Evolutionary conservation across 169 alveolate species (phyloP).

Genomic region (Plasmodium falciparum): DNA sequence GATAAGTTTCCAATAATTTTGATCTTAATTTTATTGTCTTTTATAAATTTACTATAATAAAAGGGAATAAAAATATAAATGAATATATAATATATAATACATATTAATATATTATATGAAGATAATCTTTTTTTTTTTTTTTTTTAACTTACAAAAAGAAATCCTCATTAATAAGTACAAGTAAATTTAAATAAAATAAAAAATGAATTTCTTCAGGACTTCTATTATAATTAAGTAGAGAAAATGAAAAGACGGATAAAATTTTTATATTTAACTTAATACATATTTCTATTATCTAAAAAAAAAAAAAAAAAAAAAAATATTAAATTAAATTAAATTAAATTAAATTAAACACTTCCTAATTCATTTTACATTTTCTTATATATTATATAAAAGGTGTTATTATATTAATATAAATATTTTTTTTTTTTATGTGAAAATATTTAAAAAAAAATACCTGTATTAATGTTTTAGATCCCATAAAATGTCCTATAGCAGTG

Average conservation of each 20-base stretch:
- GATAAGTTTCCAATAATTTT: constrained; percentile 82
- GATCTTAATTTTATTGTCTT: constrained; percentile 74
- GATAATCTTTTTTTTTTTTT: background rate
- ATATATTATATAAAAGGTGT: no score
- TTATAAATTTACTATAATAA: constrained; percentile 70
- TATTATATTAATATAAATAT: no score
- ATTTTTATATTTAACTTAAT: constrained; percentile 82
- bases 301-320: constrained; percentile 10
- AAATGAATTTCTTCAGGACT: constrained; percentile 78
- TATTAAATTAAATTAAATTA: no score
- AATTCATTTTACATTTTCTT: no score
- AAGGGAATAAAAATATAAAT: no score
- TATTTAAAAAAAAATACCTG: constrained; percentile 35
- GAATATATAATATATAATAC: background rate
- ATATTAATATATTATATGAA: background rate
- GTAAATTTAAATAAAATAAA: constrained; percentile 74
- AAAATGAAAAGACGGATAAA: constrained; percentile 90
- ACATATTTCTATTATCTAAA: constrained; percentile 85
- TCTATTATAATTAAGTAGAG: constrained; percentile 89
- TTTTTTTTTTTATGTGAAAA: background rate
- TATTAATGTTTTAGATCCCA: constrained; percentile 80
- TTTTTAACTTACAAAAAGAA: constrained; percentile 25
- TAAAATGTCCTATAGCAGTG: constrained; percentile 83
- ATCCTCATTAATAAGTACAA: constrained; percentile 55
- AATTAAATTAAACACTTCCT: no score